Percentiles rank a stretch among this genome's conserved stretches.
These are phyloP conservation scores for Onygena corvina DNA, from an alignment of 2,329 filamentous ascomycete genomes.

Conservation along the genomic window DNA sequence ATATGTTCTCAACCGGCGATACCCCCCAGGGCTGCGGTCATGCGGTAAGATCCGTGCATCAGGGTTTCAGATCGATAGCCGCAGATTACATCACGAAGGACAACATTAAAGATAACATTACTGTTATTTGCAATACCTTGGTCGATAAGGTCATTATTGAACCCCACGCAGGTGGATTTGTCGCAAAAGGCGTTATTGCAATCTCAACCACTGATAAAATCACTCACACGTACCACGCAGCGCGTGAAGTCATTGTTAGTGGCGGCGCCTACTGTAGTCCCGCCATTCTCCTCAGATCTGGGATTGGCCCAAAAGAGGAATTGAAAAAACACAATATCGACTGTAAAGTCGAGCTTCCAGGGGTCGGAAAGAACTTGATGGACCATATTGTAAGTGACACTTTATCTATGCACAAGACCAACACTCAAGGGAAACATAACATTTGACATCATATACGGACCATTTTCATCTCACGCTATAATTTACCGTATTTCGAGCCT, in stretches of 20 bases:
- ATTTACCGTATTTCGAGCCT: background rate
- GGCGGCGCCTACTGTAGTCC: conserved; percentile 44
- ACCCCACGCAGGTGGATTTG: conserved; percentile 24
- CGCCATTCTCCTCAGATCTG: conserved; percentile 43
- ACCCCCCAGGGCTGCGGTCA: conserved; percentile 46
- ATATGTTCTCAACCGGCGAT: conserved; percentile 48
- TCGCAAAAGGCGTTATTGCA: conserved; percentile 30
- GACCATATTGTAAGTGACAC: conserved; percentile 32
- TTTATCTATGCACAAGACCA: conserved; percentile 8
- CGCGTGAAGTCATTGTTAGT: conserved; percentile 39
- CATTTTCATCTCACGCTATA: background rate
- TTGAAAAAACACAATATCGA: conserved; percentile 20
- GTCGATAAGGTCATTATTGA: conserved; percentile 45
- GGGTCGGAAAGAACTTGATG: conserved; percentile 32
- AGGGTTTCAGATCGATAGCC: conserved; percentile 42
- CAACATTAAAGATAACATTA: conserved; percentile 36
- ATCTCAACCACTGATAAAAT: conserved; percentile 24
- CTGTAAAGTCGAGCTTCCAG: conserved; percentile 20
- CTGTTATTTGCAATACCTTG: conserved; percentile 37
- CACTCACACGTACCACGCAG: conserved; percentile 37
- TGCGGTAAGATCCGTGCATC: conserved; percentile 41
- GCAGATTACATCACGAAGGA: conserved; percentile 43
- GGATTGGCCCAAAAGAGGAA: conserved; percentile 32
- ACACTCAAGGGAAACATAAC: background rate
- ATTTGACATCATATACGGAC: too few relatives aligned